phyloP scores from a whole-genome alignment of 306 rosid genomes.

The Cucumis sativus region Cucumber_9930_V3 NC_026661.2:10671501-10672000 shows the following conservation, averaged over 20 bases:
- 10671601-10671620: not conserved
- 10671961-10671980: not conserved
- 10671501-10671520: no score
- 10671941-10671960: not conserved
- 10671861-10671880: conserved; percentile 23
- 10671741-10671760: not conserved
- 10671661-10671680: conserved; percentile 25
- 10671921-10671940: not conserved
- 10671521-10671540: not conserved
- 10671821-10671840: conserved; percentile 29
- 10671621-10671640: not conserved
- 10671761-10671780: not conserved
- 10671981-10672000: not conserved
- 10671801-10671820: not conserved
- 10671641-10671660: not conserved
- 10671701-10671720: conserved; percentile 48
- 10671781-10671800: no score
- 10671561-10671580: not conserved
- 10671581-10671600: not conserved
- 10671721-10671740: conserved; percentile 1
- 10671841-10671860: conserved; percentile 26
- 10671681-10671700: conserved; percentile 55
- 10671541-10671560: not conserved
- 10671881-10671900: conserved; percentile 30
- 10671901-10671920: conserved; percentile 24